phyloP scores from a whole-genome alignment of 352 stramenopile species.

The Phytophthora crassamura region DNA sequence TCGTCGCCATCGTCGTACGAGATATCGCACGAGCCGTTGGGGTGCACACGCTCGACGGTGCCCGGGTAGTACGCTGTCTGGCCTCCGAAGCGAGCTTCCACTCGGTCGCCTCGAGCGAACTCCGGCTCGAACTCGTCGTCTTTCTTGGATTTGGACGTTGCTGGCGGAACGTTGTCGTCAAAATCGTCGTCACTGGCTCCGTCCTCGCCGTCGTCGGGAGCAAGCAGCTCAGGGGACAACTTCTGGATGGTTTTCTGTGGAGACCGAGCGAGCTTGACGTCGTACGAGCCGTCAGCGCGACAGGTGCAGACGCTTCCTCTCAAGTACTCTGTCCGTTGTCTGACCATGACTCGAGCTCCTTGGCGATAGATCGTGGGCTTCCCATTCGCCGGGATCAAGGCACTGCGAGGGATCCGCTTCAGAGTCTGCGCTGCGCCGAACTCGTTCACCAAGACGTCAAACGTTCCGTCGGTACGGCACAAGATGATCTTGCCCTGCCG shows the following conservation, averaged over 20 bases:
- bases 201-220: slow-evolving; percentile 49
- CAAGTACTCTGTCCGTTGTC: slow-evolving; percentile 61
- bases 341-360: slow-evolving; percentile 56
- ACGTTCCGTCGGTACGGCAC: slow-evolving; percentile 66
- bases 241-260: slow-evolving; percentile 38
- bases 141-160: slow-evolving; percentile 25
- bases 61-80: slow-evolving; percentile 56
- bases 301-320: slow-evolving; percentile 48
- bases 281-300: slow-evolving; percentile 61
- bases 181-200: slow-evolving; percentile 32
- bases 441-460: slow-evolving; percentile 66
- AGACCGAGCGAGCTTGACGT: slow-evolving; percentile 44
- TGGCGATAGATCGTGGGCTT: slow-evolving; percentile 46
- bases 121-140: slow-evolving; percentile 50
- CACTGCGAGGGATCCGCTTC: slow-evolving; percentile 39
- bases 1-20: slow-evolving; percentile 79
- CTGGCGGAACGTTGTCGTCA: slow-evolving; percentile 20
- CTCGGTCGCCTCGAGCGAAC: slow-evolving; percentile 59
- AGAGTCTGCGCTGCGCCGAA: slow-evolving; percentile 51
- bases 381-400: slow-evolving; percentile 24
- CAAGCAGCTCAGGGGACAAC: slow-evolving; percentile 52
- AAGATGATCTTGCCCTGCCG: slow-evolving; percentile 55
- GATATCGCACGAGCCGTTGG: slow-evolving; percentile 68
- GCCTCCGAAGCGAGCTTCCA: slow-evolving; percentile 74
- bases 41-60: slow-evolving; percentile 54